phyloP scores from a whole-genome alignment of 495 filamentous ascomycete species.

The Neurospora sp. region DNA sequence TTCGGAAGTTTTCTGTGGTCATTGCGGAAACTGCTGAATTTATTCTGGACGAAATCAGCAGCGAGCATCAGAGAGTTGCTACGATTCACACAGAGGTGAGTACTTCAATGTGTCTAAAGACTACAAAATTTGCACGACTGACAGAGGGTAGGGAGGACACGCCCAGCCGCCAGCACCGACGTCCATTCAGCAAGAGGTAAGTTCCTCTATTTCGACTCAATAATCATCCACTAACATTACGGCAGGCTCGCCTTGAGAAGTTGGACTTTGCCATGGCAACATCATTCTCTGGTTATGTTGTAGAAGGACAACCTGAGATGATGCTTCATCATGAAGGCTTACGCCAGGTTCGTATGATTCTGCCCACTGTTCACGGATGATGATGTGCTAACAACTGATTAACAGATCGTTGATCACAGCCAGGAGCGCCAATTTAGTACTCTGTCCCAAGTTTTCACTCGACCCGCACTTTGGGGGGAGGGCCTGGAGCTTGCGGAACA shows the following conservation, averaged over 20 bases:
- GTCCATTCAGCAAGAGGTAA: neutral
- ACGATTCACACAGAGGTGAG: neutral
- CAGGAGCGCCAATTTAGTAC: neutral
- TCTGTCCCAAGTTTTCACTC: neutral
- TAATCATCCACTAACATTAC: neutral
- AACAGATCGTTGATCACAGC: neutral
- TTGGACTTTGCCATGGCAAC: neutral
- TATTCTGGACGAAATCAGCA: neutral
- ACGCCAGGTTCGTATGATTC: neutral
- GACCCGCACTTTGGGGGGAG: neutral
- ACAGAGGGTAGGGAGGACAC: neutral
- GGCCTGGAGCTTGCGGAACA: neutral
- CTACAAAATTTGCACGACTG: neutral
- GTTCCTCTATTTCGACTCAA: neutral
- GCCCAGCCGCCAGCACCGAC: neutral
- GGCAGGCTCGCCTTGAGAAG: neutral
- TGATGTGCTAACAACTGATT: neutral
- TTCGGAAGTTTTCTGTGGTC: neutral
- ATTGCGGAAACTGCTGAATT: conserved; percentile 5
- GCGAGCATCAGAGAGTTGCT: conserved; percentile 4
- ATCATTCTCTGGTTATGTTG: neutral
- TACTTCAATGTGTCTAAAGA: neutral
- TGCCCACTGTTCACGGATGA: neutral
- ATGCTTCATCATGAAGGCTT: neutral
- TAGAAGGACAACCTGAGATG: neutral